Evolutionary conservation across 805 yeast genomes (phyloP).

Genomic region (Metschnikowia koreensis): DNA sequence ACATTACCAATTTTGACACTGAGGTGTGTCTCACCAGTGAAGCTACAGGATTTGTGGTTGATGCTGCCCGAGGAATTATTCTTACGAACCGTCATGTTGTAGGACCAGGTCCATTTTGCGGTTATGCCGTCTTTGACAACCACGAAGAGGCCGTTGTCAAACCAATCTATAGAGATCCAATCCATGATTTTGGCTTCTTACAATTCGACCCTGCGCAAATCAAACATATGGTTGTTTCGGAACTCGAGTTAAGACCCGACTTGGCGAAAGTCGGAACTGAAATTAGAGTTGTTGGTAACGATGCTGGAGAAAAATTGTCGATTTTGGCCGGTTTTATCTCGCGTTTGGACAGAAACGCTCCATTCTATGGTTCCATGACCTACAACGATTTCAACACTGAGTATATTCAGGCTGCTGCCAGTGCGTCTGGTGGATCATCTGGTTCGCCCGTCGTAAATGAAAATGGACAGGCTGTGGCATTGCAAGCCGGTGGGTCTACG

Average conservation of each 20-base stretch:
- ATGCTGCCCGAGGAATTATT: conserved; percentile 74
- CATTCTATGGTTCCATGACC: conserved; percentile 84
- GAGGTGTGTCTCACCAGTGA: conserved; percentile 78
- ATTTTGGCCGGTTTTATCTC: conserved; percentile 84
- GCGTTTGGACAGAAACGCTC: conserved; percentile 89
- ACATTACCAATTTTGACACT: conserved; percentile 82
- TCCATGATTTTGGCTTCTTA: conserved; percentile 91
- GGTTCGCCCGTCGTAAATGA: conserved; percentile 96
- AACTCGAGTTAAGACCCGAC: conserved; percentile 71
- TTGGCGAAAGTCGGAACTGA: conserved; percentile 89
- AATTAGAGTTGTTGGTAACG: conserved; percentile 93
- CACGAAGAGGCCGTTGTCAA: conserved; percentile 89
- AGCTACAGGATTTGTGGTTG: conserved; percentile 96
- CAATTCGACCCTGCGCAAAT: conserved; percentile 69
- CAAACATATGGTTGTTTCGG: conserved; percentile 70
- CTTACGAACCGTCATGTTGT: conserved; percentile 93
- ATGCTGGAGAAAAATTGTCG: conserved; percentile 90
- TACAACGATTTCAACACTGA: conserved; percentile 93
- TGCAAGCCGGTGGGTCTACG: conserved; percentile 91
- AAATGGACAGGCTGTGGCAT: conserved; percentile 82
- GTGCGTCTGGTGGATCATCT: conserved; percentile 93
- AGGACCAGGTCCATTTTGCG: conserved; percentile 91
- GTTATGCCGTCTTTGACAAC: conserved; percentile 88
- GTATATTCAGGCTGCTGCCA: conserved; percentile 93
- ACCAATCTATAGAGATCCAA: conserved; percentile 89